These are phyloP conservation scores for Podila minutissima DNA, from an alignment of 192 early-diverging fungal species.

Conservation along the genomic window DNA sequence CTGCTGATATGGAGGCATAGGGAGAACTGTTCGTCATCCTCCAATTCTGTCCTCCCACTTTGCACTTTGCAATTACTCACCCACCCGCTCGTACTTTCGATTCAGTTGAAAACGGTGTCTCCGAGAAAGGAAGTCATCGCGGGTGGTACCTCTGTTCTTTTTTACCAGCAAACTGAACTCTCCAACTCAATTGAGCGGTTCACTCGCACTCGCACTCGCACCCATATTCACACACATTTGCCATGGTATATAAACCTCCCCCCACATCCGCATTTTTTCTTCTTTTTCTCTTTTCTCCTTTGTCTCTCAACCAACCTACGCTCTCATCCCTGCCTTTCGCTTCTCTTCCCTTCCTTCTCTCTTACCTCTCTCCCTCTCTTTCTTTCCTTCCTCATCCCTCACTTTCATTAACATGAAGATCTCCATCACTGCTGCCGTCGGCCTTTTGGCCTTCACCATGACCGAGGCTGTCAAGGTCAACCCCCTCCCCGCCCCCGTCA, in stretches of 20 bases:
- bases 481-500: conserved; percentile 53
- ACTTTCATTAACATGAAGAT: conserved; percentile 33
- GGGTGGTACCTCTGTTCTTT: too few species aligned
- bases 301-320: conserved; percentile 11
- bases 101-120: too few species aligned
- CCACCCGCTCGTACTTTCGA: too few species aligned
- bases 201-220: too few species aligned
- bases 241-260: conserved; percentile 1
- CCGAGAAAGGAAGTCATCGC: too few species aligned
- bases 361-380: not conserved
- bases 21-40: too few species aligned
- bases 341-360: not conserved
- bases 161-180: too few species aligned
- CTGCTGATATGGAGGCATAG: too few species aligned
- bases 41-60: too few species aligned
- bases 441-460: conserved; percentile 45
- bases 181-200: too few species aligned
- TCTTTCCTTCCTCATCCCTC: not conserved
- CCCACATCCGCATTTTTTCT: conserved; percentile 25
- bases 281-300: conserved; percentile 21
- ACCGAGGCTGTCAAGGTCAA: conserved; percentile 56
- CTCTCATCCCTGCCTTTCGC: not conserved
- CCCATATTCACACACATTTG: too few species aligned
- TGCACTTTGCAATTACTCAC: too few species aligned
- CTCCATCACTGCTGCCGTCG: conserved; percentile 45